A percentile compares a stretch with the other conserved stretches of the same genome.
Conservation (phyloP, 2,329 filamentous ascomycete genomes). For the Diaporthe sp. region DNA sequence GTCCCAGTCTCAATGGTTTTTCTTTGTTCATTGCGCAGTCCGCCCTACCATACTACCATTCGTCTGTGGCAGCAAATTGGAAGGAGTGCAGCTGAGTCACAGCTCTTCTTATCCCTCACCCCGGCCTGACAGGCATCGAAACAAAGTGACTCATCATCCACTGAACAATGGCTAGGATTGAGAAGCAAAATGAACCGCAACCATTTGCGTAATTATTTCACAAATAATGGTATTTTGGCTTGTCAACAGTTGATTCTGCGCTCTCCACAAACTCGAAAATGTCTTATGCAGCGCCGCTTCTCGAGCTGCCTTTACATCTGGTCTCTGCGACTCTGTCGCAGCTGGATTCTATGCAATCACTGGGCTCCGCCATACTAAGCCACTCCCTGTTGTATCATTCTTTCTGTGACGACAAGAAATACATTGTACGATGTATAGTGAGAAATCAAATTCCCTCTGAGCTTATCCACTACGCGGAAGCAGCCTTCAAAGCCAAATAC, state of each 20-base stretch:
- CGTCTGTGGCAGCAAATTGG: no score
- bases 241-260: not conserved
- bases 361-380: not conserved
- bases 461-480: not conserved
- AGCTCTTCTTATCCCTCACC: not conserved
- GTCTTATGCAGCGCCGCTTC: not conserved
- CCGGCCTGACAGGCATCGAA: not conserved
- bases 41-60: no score
- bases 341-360: not conserved
- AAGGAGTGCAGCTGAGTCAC: not conserved
- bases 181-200: not conserved
- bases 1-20: no score
- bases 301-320: conserved; percentile 4
- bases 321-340: not conserved
- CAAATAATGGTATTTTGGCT: no score
- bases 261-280: not conserved
- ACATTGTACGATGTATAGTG: not conserved
- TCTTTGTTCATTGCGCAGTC: no score
- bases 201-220: not conserved
- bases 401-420: not conserved
- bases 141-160: not conserved
- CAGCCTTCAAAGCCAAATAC: not conserved
- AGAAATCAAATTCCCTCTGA: not conserved
- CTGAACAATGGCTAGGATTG: not conserved
- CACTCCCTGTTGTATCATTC: not conserved